Conservation (phyloP, 257 asterid genomes). For the Solanum sejunctum region DNA sequence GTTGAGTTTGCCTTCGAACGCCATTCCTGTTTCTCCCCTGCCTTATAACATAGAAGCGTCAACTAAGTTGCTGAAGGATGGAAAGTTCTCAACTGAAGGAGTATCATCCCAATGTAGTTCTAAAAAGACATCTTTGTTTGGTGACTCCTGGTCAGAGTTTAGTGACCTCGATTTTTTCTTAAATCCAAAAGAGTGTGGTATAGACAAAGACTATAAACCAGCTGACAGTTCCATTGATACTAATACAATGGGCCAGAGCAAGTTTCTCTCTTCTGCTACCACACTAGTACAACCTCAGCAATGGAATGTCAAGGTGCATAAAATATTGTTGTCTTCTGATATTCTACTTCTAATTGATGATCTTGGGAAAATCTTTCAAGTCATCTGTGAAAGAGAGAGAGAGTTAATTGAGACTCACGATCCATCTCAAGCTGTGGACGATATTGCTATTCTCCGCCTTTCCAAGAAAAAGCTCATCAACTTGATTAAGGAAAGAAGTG, state of each 20-base stretch:
- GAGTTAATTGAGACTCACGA: constrained; percentile 14
- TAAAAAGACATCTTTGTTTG: constrained; percentile 28
- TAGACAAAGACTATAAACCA: constrained; percentile 25
- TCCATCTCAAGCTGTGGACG: constrained; percentile 18
- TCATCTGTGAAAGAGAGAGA: constrained; percentile 22
- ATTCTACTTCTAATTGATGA: constrained; percentile 22
- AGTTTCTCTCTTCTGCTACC: constrained; percentile 17
- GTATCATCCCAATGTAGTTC: constrained; percentile 15
- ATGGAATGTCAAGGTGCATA: constrained; percentile 32
- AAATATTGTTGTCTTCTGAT: constrained; percentile 35
- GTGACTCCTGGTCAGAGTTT: constrained; percentile 40
- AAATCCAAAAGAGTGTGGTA: constrained; percentile 33
- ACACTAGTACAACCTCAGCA: constrained; percentile 24
- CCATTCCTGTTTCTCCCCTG: constrained; percentile 8
- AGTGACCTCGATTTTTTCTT: constrained; percentile 49
- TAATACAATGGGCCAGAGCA: constrained; percentile 4
- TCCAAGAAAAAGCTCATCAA: constrained; percentile 28
- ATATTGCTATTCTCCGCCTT: constrained; percentile 21
- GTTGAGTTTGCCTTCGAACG: constrained; percentile 21
- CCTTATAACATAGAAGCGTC: constrained; percentile 24
- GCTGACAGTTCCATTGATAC: constrained; percentile 21
- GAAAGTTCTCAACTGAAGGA: constrained; percentile 18
- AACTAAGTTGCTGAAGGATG: constrained; percentile 23
- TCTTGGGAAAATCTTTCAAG: constrained; percentile 24
- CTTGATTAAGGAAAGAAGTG: constrained; percentile 17